Base-by-base conservation (phyloP, 257 asterid genomes). In the Paulownia fortunei region DNA sequence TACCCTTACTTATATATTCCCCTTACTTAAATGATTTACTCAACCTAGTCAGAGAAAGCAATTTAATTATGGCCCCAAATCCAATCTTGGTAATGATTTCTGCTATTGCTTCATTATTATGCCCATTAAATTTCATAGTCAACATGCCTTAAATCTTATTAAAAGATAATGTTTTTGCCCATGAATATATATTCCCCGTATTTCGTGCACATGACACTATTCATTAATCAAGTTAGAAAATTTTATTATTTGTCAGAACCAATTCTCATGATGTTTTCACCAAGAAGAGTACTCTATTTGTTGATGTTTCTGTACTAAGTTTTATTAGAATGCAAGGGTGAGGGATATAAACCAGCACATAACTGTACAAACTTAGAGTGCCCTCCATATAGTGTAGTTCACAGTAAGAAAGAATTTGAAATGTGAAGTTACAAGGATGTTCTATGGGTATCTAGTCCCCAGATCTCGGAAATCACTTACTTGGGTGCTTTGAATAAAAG, bases 401-500 rank as follows among this genome's bases (percentile, higher is more conserved):
- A n/a, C n/a, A n/a, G n/a, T n/a, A n/a, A 54, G 0, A 39, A 39
- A 54, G 75, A 76, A 3, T 54, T 21, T 11, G 80, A 76, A 13
- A 63, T 76, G 55, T 34, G 80, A 37, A 66, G 27, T 21, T 76
- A 76, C 19, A n/a, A 37, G 11, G 26, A 49, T 2, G 73, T 56
- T 6, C 0, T 11, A 2, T 76, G 80, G 80, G 66, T 63, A 0
- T 8, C 55, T 0, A 37, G 73, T 24, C 65, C 72, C 21, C 3
- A 49, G 19, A 63, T 63, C 26, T 1, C 36, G 0, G 11, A 63
- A 11, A 5, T 3, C 2, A 15, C 80, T 2, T 76, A 76, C 55
- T 19, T 2, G 0, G 56, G 19, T 0, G 65, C 21, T 51, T 8
- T 73, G 12, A 13, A 13, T 8, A 15, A 62, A 76, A 66, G 55